phyloP scores from a whole-genome alignment of 2,329 filamentous ascomycete genomes.

The Trichoderma simmonsii region DNA sequence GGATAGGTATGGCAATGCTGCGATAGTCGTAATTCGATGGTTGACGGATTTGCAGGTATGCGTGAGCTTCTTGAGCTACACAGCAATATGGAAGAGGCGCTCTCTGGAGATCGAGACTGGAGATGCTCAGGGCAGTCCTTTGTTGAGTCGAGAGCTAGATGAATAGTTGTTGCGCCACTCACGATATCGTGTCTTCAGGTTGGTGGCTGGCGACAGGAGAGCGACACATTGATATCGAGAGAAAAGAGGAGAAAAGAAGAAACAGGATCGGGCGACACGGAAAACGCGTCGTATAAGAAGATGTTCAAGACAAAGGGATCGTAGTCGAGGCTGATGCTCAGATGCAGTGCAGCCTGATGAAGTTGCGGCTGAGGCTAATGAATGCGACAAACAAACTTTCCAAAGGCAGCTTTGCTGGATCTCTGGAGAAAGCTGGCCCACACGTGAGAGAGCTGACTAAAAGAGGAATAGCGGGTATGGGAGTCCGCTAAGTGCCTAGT shows the following conservation, averaged over 20 bases:
- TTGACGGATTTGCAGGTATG: not conserved
- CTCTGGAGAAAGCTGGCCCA: not conserved
- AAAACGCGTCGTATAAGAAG: slow-evolving; percentile 5
- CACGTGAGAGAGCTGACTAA: slow-evolving; percentile 10
- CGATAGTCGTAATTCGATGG: not conserved
- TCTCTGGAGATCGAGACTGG: not conserved
- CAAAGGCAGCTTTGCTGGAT: not conserved
- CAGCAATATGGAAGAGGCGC: not conserved
- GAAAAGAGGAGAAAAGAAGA: not conserved
- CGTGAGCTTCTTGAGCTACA: not conserved
- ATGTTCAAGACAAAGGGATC: not conserved
- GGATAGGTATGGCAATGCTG: not conserved
- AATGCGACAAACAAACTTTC: slow-evolving; percentile 3
- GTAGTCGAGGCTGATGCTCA: not conserved
- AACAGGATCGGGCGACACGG: not conserved
- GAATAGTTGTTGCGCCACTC: slow-evolving; percentile 4
- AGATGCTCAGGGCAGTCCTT: not conserved
- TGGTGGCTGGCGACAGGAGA: not conserved
- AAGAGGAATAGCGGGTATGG: not conserved
- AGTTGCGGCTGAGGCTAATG: slow-evolving; percentile 4
- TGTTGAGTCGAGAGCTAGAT: not conserved
- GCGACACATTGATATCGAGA: slow-evolving; percentile 14
- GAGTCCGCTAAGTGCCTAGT: not conserved
- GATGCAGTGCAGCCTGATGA: not conserved
- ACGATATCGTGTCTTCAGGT: slow-evolving; percentile 1